Conservation (phyloP, 352 stramenopile species). For the Phytophthora sp. region DNA sequence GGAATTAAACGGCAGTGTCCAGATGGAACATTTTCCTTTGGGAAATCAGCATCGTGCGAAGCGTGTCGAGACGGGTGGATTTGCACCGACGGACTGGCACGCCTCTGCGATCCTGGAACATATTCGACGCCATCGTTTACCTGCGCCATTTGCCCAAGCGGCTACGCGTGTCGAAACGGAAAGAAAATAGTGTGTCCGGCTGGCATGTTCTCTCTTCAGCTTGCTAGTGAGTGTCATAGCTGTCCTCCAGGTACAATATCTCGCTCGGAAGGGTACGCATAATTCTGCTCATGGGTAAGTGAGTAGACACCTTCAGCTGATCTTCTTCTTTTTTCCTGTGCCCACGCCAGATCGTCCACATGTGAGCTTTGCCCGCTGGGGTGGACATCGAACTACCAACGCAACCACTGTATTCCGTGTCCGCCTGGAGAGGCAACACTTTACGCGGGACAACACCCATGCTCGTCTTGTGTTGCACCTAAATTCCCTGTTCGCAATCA, state of each 20-base stretch:
- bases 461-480: constrained; percentile 46
- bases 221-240: constrained; percentile 55
- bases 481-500: constrained; percentile 30
- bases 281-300: background rate
- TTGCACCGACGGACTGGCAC: constrained; percentile 56
- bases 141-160: constrained; percentile 51
- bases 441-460: constrained; percentile 49
- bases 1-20: constrained; percentile 60
- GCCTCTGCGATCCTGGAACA: constrained; percentile 61
- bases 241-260: constrained; percentile 70
- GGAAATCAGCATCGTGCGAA: constrained; percentile 56
- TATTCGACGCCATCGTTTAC: constrained; percentile 44
- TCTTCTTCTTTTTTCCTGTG: constrained; percentile 1
- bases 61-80: constrained; percentile 67
- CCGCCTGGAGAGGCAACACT: constrained; percentile 45
- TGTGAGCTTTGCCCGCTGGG: constrained; percentile 51
- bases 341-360: constrained; percentile 32
- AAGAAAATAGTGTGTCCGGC: constrained; percentile 47
- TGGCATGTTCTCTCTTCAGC: constrained; percentile 49
- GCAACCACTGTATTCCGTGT: constrained; percentile 61
- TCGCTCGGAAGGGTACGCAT: constrained; percentile 39
- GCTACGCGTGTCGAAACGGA: constrained; percentile 66
- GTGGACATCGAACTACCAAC: constrained; percentile 60
- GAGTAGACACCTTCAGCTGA: background rate
- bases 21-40: constrained; percentile 62